A percentile compares a stretch with the other conserved stretches of the same genome.
Conservation (phyloP, 768 basidiomycete species). For the Phanerodontia chrysosporium region DNA sequence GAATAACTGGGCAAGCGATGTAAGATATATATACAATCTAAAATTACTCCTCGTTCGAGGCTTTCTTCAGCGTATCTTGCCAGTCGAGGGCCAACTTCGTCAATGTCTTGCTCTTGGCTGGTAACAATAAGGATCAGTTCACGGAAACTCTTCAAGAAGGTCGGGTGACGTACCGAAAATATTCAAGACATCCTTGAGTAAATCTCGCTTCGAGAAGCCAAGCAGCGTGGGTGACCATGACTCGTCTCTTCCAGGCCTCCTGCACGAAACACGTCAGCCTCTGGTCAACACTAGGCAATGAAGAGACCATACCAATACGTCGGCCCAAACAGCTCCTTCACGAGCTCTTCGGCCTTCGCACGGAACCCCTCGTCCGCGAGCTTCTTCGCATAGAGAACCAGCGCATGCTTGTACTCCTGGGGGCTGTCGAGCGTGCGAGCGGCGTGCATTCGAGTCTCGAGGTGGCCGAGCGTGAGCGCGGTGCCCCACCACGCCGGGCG, state of each 20-base stretch:
- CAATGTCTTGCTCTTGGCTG: constrained; percentile 73
- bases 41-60: constrained; percentile 27
- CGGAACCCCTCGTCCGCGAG: constrained; percentile 87
- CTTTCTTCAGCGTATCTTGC: constrained; percentile 75
- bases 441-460: constrained; percentile 80
- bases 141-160: neutral
- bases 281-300: neutral
- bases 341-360: constrained; percentile 86
- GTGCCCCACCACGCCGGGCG: constrained; percentile 78
- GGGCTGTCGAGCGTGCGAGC: constrained; percentile 73
- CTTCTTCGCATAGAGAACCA: constrained; percentile 76
- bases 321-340: constrained; percentile 87
- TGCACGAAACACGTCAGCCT: constrained; percentile 23
- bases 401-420: constrained; percentile 75
- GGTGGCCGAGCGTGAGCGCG: constrained; percentile 82
- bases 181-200: constrained; percentile 74
- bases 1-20: neutral
- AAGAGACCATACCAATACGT: constrained; percentile 69
- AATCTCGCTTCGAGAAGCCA: constrained; percentile 75
- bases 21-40: neutral
- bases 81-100: constrained; percentile 74
- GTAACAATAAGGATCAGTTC: neutral
- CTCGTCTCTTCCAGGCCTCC: constrained; percentile 64
- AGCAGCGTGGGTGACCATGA: constrained; percentile 68
- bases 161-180: constrained; percentile 60